Conservation (phyloP, 768 basidiomycete genomes). For the Sistotremastrum niveocremeum region DNA sequence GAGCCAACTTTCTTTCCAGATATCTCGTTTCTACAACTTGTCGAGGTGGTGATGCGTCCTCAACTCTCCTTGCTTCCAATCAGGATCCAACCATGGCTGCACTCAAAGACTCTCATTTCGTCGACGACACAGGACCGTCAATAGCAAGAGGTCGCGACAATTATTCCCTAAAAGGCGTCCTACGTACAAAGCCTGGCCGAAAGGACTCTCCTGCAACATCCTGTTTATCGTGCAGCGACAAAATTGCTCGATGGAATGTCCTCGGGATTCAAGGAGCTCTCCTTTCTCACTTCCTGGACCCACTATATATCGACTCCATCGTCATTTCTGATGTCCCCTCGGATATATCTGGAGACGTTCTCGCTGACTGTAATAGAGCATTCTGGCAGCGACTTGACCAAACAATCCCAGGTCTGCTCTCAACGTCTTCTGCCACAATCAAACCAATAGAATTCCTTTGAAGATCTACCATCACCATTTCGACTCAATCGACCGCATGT, state of each 20-base stretch:
- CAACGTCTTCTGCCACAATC: not conserved
- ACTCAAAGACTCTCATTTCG: constrained; percentile 36
- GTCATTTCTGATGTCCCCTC: constrained; percentile 59
- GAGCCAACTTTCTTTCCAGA: constrained; percentile 18
- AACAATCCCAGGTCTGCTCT: constrained; percentile 23
- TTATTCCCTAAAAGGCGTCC: constrained; percentile 56
- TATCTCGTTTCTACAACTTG: not conserved
- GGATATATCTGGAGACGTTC: constrained; percentile 26
- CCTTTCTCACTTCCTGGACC: constrained; percentile 36
- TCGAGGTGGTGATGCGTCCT: constrained; percentile 84
- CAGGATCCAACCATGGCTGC: constrained; percentile 65
- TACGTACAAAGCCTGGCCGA: constrained; percentile 90
- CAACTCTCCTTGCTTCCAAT: constrained; percentile 53
- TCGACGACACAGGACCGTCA: constrained; percentile 1
- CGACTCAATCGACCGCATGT: constrained; percentile 36
- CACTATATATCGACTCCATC: constrained; percentile 52
- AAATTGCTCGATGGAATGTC: constrained; percentile 78
- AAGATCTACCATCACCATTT: constrained; percentile 38
- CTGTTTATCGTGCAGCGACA: constrained; percentile 91
- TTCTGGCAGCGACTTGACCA: constrained; percentile 41
- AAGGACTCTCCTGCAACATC: constrained; percentile 74
- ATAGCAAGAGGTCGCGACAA: constrained; percentile 65
- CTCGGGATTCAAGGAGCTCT: constrained; percentile 82
- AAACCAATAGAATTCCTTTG: not conserved
- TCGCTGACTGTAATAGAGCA: constrained; percentile 54